Percentiles rank a stretch among this genome's conserved stretches.
Evolutionary conservation across 2,329 filamentous ascomycete genomes (phyloP).

Genomic region (Alternaria sp.): DNA sequence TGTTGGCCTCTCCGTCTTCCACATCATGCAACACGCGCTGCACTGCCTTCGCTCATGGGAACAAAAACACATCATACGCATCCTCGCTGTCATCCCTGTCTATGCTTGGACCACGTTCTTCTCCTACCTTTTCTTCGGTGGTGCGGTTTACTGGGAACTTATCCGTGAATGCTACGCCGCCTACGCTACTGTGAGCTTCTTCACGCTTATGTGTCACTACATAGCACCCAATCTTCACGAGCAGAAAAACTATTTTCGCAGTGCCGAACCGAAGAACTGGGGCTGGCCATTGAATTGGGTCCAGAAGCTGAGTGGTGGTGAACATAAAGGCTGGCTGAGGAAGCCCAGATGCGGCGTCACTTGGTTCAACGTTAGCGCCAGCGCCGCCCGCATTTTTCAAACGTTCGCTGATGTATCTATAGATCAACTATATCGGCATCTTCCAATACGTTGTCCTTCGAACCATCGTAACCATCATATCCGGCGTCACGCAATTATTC

Average conservation of each 20-base stretch:
- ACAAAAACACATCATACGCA: slow-evolving; percentile 79
- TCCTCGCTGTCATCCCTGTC: slow-evolving; percentile 86
- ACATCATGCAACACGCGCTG: slow-evolving; percentile 65
- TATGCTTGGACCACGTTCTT: slow-evolving; percentile 79
- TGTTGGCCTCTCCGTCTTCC: slow-evolving; percentile 59
- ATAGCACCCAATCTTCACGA: slow-evolving; percentile 77
- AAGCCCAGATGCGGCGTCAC: slow-evolving; percentile 83
- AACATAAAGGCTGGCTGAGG: slow-evolving; percentile 71
- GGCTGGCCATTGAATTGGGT: slow-evolving; percentile 76
- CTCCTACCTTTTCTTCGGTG: slow-evolving; percentile 75
- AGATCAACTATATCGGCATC: slow-evolving; percentile 79
- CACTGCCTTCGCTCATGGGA: slow-evolving; percentile 68
- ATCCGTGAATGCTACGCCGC: slow-evolving; percentile 88
- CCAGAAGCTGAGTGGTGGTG: slow-evolving; percentile 73
- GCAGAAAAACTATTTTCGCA: slow-evolving; percentile 83
- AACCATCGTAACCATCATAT: slow-evolving; percentile 79
- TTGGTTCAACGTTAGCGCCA: slow-evolving; percentile 76
- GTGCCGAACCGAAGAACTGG: slow-evolving; percentile 74
- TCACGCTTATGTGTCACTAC: slow-evolving; percentile 82
- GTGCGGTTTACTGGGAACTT: slow-evolving; percentile 82
- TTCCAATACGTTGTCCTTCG: slow-evolving; percentile 89
- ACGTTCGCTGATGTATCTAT: slow-evolving; percentile 26
- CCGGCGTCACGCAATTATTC: slow-evolving; percentile 75
- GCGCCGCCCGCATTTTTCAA: neutral
- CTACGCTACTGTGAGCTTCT: slow-evolving; percentile 87